Base-by-base conservation (phyloP, 1,284 basidiomycete species). In the Sanghuangporus weigelae region DNA sequence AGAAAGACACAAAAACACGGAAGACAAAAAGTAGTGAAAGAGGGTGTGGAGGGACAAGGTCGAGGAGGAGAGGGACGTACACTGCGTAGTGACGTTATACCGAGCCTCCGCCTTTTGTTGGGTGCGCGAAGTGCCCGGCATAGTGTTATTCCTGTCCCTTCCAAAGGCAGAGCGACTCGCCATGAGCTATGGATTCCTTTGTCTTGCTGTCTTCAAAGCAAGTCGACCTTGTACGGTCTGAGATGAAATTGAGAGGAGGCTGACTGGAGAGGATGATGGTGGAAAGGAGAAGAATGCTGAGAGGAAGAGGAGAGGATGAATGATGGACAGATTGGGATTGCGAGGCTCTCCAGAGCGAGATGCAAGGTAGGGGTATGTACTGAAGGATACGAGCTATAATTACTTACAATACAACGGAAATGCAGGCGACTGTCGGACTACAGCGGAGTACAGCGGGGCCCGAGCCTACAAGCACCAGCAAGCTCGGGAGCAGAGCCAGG, bases 81-180 rank as follows among this genome's bases (percentile, higher is more conserved):
- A 93, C 40, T 92, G 89, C 11, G 89, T 88, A 0, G 85, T 83
- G 64, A 92, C 90, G 71, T 91, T 90, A 76, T 87, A 91, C 72
- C 87, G 90, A 63, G 82, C 84, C 71, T 89, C 86, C 54, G 84
- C 80, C 49, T 71, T 71, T 58, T 75, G 75, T 61, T 76, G 76
- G 40, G 72, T 71, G 63, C 71, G 70, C 5, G 75, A 74, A 39
- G 71, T 67, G 39, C 69, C 71, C 49, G 75, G 74, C 75, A 76
- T 76, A 55, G 53, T 63, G 56, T 60, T 64, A 50, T 60, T 54
- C 51, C 60, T 54, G 11, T 64, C 63, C 11, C 63, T 21, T 3
- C 51, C 55, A 50, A 64, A 49, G 3, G 63, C 63, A n/a, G 63
- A 64, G 19, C 63, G 63, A 56, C 63, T 60, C 21, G 63, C 39